Percentiles rank a stretch among this genome's conserved stretches.
These are phyloP conservation scores for Cercospora janseana DNA, from an alignment of 2,329 filamentous ascomycete species.

Conservation along the genomic window DNA sequence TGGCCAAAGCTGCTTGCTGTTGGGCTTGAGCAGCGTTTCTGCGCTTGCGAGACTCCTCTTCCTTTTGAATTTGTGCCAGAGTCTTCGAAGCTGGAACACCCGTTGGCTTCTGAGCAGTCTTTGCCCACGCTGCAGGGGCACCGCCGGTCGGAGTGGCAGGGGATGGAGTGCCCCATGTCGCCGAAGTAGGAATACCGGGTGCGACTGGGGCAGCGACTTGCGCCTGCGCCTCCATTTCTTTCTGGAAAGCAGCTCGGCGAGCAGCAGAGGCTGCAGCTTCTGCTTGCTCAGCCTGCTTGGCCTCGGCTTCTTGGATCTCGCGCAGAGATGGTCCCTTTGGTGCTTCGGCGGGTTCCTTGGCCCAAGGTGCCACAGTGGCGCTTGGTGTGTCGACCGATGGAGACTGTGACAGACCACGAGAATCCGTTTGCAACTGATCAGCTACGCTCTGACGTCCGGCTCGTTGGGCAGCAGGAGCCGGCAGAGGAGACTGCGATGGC, in stretches of 20 bases:
- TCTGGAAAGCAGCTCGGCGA: constrained; percentile 75
- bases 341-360: constrained; percentile 70
- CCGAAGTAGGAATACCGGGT: constrained; percentile 78
- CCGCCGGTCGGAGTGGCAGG: constrained; percentile 60
- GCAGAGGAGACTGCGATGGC: constrained; percentile 75
- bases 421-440: constrained; percentile 64
- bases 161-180: constrained; percentile 80
- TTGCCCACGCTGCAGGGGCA: constrained; percentile 60
- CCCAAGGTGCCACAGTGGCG: constrained; percentile 88
- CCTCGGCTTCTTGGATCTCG: constrained; percentile 95
- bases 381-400: constrained; percentile 63
- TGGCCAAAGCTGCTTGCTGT: constrained; percentile 42
- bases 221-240: constrained; percentile 68
- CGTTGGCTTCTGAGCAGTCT: constrained; percentile 57
- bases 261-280: constrained; percentile 77
- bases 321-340: constrained; percentile 88
- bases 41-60: constrained; percentile 88
- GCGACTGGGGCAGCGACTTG: constrained; percentile 49
- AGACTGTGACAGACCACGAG: constrained; percentile 74
- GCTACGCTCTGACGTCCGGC: constrained; percentile 74
- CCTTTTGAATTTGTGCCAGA: constrained; percentile 90
- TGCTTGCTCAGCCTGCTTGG: constrained; percentile 83
- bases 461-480: constrained; percentile 84
- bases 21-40: constrained; percentile 58
- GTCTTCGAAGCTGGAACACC: constrained; percentile 70